phyloP scores from a whole-genome alignment of 306 rosid species.

The Acacia confusa region DNA sequence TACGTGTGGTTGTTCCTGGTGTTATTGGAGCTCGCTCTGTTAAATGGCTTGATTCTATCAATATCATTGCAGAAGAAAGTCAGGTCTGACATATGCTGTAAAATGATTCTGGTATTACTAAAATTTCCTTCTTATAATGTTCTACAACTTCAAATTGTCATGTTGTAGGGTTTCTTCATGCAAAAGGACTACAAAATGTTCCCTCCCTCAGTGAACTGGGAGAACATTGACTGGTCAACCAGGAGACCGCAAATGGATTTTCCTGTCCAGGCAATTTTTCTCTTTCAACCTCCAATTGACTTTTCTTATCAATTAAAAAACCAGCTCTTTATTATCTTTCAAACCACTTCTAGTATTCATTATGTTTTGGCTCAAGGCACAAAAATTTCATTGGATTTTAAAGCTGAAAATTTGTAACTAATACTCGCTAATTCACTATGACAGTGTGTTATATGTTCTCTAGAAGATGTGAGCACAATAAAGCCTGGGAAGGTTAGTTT shows the following conservation, averaged over 20 bases:
- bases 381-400: background rate
- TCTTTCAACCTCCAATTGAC: background rate
- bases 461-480: slow-evolving; percentile 73
- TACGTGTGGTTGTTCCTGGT: slow-evolving; percentile 88
- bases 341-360: slow-evolving; percentile 4
- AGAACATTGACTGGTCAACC: slow-evolving; percentile 81
- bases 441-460: slow-evolving; percentile 90
- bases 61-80: slow-evolving; percentile 70
- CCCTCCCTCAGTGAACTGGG: slow-evolving; percentile 95
- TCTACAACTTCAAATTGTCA: slow-evolving; percentile 24
- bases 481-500: slow-evolving; percentile 91
- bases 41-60: slow-evolving; percentile 86
- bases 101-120: slow-evolving; percentile 8
- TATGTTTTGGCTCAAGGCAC: background rate
- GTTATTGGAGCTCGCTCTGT: slow-evolving; percentile 97
- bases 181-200: slow-evolving; percentile 98
- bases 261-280: slow-evolving; percentile 80
- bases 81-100: slow-evolving; percentile 60
- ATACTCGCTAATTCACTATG: slow-evolving; percentile 35
- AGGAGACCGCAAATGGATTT: slow-evolving; percentile 97
- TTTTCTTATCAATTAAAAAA: background rate
- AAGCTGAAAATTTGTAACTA: slow-evolving; percentile 15
- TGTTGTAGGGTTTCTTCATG: slow-evolving; percentile 90
- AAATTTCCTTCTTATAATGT: slow-evolving; percentile 12
- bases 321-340: slow-evolving; percentile 3